phyloP scores from a whole-genome alignment of 352 stramenopile genomes.

The Detonula confervacea region DNA sequence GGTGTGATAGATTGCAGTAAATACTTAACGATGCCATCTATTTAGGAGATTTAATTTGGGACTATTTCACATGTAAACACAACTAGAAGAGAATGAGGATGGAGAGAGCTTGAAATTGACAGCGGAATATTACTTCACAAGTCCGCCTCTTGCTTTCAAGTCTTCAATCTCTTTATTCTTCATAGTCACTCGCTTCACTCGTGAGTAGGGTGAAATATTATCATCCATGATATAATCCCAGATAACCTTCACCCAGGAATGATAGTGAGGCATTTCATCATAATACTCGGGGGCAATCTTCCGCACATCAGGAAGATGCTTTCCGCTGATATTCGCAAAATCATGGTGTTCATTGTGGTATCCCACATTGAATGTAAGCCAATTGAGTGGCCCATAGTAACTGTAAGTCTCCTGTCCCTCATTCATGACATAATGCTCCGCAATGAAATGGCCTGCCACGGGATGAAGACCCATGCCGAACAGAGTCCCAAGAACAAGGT shows the following conservation, averaged over 20 bases:
- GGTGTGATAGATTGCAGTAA: too few relatives aligned
- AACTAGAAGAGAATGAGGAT: too few relatives aligned
- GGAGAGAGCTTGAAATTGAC: too few relatives aligned
- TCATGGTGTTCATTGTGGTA: slow-evolving; percentile 99
- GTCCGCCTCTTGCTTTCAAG: slow-evolving; percentile 56
- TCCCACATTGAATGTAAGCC: slow-evolving; percentile 96
- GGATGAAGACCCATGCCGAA: slow-evolving; percentile 93
- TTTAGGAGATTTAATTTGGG: too few relatives aligned
- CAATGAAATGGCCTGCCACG: slow-evolving; percentile 96
- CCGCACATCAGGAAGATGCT: slow-evolving; percentile 90
- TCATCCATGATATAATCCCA: slow-evolving; percentile 93
- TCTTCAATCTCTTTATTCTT: slow-evolving; percentile 57
- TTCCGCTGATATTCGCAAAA: slow-evolving; percentile 93
- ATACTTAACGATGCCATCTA: too few relatives aligned
- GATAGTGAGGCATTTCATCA: slow-evolving; percentile 92
- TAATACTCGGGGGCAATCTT: slow-evolving; percentile 95
- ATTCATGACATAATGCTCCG: slow-evolving; percentile 96
- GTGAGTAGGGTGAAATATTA: slow-evolving; percentile 91
- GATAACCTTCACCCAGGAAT: slow-evolving; percentile 92
- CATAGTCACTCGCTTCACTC: slow-evolving; percentile 88
- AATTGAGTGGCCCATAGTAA: slow-evolving; percentile 98
- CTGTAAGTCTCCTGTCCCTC: slow-evolving; percentile 96
- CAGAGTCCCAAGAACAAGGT: slow-evolving; percentile 91
- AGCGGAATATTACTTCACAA: slow-evolving; percentile 54
- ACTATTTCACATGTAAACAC: too few relatives aligned